phyloP scores from a whole-genome alignment of 257 asterid genomes.

The Fraxinus pennsylvanica region DNA sequence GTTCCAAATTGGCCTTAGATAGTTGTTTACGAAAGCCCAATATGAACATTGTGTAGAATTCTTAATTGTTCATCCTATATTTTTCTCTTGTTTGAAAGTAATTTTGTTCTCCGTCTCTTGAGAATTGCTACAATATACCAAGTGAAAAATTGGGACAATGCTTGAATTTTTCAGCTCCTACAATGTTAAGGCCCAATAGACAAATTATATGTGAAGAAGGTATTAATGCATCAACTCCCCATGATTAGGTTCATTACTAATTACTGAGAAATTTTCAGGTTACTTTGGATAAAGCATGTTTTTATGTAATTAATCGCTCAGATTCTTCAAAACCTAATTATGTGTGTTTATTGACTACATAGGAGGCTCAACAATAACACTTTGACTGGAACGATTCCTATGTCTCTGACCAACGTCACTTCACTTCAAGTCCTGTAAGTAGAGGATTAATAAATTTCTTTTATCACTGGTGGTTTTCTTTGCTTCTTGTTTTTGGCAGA shows the following conservation, averaged over 20 bases:
- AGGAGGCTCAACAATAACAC: conserved; percentile 98
- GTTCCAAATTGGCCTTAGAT: not conserved
- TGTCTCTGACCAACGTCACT: conserved; percentile 47
- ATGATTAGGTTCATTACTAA: not conserved
- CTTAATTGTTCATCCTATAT: conserved; percentile 11
- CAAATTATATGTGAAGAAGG: not conserved
- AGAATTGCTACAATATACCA: not conserved
- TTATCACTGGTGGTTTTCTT: conserved; percentile 2
- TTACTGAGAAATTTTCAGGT: not conserved
- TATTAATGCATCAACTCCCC: conserved; percentile 3
- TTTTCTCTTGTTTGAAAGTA: conserved; percentile 1
- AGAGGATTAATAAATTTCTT: conserved; percentile 26
- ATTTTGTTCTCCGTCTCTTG: not conserved
- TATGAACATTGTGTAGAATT: conserved; percentile 5
- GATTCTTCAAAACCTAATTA: conserved; percentile 21
- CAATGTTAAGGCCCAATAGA: not conserved
- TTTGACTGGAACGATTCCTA: conserved; percentile 75
- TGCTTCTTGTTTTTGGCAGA: conserved; percentile 7
- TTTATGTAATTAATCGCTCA: not conserved
- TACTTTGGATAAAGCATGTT: not conserved
- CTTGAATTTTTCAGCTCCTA: not conserved
- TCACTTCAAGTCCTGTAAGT: conserved; percentile 99
- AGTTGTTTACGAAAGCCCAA: conserved; percentile 10
- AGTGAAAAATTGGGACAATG: not conserved
- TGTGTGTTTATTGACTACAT: conserved; percentile 27